Evolutionary conservation across 192 early-diverging fungal species (phyloP), one percentile per base, ranked within the genome.

Genomic region (Backusella liffmaniae): DNA sequence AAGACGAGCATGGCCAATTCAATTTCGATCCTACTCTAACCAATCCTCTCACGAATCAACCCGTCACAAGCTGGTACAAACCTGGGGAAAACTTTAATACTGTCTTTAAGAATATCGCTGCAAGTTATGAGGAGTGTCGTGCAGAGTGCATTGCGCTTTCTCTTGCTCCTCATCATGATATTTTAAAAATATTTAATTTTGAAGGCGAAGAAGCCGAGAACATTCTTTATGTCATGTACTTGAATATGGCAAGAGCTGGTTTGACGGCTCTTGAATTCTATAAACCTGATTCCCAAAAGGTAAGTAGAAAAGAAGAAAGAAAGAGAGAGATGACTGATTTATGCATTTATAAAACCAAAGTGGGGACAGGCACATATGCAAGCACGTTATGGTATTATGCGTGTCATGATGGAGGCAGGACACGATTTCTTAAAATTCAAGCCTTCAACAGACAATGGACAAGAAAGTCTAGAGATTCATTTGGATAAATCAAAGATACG

Each of bases 291-390:
- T 49, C 74, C 18, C 78, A 79, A 74, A 76, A 78, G 76, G 83
- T 82, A 66, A 37, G 39, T 18, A 30, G 41, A 23, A 15, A 42
- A 26, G 16, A 41, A 41, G 1, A 42, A 10, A 16, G 13, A 78
- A 76, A 23, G 53, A 59, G 4, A 1, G 16, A 16, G 37, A 16
- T 49, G 3, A 18, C 46, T 49, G 29, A 67, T 67, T 1, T 34
- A 39, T 69, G 4, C 1, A 10, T 37, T 13, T 42, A 42, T 0
- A 44, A 16, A 66, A 15, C 7, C 18, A 21, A 23, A 79, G 77
- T 84, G 81, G 81, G 83, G 83, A 35, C 84, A 90, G 77, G 89
- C 89, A 2, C 89, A 90, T 77, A 89, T 87, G 84, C 87, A 85
- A 74, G 89, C 86, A 30, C 86, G 89, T 8, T 90, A 81, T 77